These are phyloP conservation scores for Diaporthe sp. DNA, from an alignment of 2,329 filamentous ascomycete species.

Conservation along the genomic window DNA sequence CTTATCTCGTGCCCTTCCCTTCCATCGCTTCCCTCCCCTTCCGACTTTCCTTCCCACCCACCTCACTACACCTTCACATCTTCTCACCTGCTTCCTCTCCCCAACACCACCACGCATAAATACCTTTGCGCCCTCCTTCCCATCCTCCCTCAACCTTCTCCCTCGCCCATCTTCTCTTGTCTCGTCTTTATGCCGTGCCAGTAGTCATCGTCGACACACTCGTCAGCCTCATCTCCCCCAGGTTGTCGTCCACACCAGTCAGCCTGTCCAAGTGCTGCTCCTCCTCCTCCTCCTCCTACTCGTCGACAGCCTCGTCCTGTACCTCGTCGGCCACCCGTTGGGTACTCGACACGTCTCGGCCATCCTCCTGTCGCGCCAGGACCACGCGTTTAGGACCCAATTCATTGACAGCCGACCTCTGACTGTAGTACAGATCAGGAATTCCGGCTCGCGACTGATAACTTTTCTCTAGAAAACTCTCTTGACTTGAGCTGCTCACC, in stretches of 20 bases:
- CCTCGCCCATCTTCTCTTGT: slow-evolving; percentile 33
- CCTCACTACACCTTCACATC: slow-evolving; percentile 44
- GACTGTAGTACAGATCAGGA: slow-evolving; percentile 38
- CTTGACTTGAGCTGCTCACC: slow-evolving; percentile 44
- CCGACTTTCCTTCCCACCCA: slow-evolving; percentile 49
- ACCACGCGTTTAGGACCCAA: slow-evolving; percentile 28
- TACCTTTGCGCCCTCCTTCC: slow-evolving; percentile 42
- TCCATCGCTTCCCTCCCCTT: slow-evolving; percentile 46
- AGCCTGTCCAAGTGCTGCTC: slow-evolving; percentile 8
- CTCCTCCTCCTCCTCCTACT: not conserved
- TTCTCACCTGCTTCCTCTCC: slow-evolving; percentile 38
- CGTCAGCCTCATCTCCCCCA: slow-evolving; percentile 41
- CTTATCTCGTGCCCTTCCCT: slow-evolving; percentile 45
- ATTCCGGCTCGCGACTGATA: slow-evolving; percentile 41
- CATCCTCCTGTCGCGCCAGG: slow-evolving; percentile 42
- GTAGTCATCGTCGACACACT: slow-evolving; percentile 34
- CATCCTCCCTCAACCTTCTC: slow-evolving; percentile 37
- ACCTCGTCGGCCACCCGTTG: slow-evolving; percentile 5
- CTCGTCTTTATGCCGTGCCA: slow-evolving; percentile 20
- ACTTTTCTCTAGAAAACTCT: slow-evolving; percentile 46
- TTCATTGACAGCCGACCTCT: slow-evolving; percentile 33
- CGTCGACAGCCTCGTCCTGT: slow-evolving; percentile 32
- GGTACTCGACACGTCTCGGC: slow-evolving; percentile 24
- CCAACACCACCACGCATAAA: slow-evolving; percentile 37
- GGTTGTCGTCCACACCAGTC: slow-evolving; percentile 20